A percentile compares a stretch with the other conserved stretches of the same genome.
phyloP scores from a whole-genome alignment of 352 stramenopile genomes.

The Plasmopara muralis region DNA sequence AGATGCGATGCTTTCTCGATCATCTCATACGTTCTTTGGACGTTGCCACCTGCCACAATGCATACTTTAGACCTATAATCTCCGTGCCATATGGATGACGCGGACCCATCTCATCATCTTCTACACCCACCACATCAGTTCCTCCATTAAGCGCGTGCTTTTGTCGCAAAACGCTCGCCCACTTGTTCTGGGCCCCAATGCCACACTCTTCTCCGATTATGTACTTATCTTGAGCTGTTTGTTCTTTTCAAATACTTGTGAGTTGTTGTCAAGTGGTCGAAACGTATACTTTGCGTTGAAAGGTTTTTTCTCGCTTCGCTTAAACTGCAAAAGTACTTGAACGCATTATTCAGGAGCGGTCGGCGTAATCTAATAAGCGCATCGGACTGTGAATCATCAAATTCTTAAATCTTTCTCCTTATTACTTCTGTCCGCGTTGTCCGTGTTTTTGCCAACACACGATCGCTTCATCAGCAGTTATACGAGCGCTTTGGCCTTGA shows the following conservation, averaged over 20 bases:
- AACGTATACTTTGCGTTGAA: slow-evolving; percentile 6
- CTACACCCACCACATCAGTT: slow-evolving; percentile 22
- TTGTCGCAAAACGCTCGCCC: slow-evolving; percentile 87
- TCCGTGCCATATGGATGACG: slow-evolving; percentile 67
- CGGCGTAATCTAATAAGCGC: slow-evolving; percentile 67
- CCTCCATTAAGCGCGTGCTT: slow-evolving; percentile 60
- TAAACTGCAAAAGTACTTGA: slow-evolving; percentile 64
- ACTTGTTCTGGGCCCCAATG: slow-evolving; percentile 43
- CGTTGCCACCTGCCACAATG: slow-evolving; percentile 65
- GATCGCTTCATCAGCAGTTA: slow-evolving; percentile 35
- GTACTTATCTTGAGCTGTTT: slow-evolving; percentile 16
- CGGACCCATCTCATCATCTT: slow-evolving; percentile 37
- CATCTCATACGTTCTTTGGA: slow-evolving; percentile 45
- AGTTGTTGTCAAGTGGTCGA: slow-evolving; percentile 52
- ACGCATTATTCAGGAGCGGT: slow-evolving; percentile 75
- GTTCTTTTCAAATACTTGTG: slow-evolving; percentile 52
- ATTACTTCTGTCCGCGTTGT: slow-evolving; percentile 34
- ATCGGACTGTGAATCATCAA: slow-evolving; percentile 1
- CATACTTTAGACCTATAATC: slow-evolving; percentile 66
- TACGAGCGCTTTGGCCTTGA: slow-evolving; percentile 43
- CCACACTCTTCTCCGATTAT: slow-evolving; percentile 2
- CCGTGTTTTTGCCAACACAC: slow-evolving; percentile 9
- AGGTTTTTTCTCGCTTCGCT: slow-evolving; percentile 21
- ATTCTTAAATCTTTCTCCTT: slow-evolving; percentile 34
- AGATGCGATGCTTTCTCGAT: slow-evolving; percentile 71